phyloP scores from a whole-genome alignment of 805 yeast species.

The Pichia cephalocereana region DNA sequence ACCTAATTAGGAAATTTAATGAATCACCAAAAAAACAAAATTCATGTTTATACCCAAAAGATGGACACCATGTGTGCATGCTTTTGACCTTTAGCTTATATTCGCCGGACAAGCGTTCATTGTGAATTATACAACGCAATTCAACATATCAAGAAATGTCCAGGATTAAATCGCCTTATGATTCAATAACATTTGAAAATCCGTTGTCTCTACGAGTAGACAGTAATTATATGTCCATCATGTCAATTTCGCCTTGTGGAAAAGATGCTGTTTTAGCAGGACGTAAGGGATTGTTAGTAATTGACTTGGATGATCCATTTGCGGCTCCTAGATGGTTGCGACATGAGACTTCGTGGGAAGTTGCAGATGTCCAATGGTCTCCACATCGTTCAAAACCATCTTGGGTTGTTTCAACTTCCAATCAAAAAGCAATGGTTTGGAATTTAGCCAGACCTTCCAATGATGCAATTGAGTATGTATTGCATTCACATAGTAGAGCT shows the following conservation, averaged over 20 bases:
- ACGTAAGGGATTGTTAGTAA: slow-evolving; percentile 71
- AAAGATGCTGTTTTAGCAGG: slow-evolving; percentile 90
- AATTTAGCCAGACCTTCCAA: slow-evolving; percentile 56
- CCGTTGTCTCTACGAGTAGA: slow-evolving; percentile 80
- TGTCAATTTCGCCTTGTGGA: slow-evolving; percentile 83
- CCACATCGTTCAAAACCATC: slow-evolving; percentile 79
- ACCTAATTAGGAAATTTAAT: too few species aligned
- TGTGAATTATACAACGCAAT: too few species aligned
- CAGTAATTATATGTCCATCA: slow-evolving; percentile 78
- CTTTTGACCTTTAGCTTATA: too few species aligned
- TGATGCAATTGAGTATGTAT: slow-evolving; percentile 73
- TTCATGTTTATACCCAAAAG: too few species aligned
- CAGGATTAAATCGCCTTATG: slow-evolving; percentile 18
- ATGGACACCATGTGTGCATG: too few species aligned
- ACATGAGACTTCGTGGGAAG: slow-evolving; percentile 94
- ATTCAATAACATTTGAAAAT: slow-evolving; percentile 64
- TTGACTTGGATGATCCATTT: slow-evolving; percentile 94
- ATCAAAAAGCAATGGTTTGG: slow-evolving; percentile 95
- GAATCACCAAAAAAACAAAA: too few species aligned
- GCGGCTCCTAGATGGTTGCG: slow-evolving; percentile 91
- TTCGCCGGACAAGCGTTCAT: too few species aligned
- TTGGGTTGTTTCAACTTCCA: slow-evolving; percentile 91
- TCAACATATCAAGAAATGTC: not conserved
- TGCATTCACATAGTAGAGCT: slow-evolving; percentile 88
- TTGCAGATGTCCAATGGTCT: slow-evolving; percentile 98